phyloP scores from a whole-genome alignment of 78 protist genomes.

The Emiliania huxleyi region DNA sequence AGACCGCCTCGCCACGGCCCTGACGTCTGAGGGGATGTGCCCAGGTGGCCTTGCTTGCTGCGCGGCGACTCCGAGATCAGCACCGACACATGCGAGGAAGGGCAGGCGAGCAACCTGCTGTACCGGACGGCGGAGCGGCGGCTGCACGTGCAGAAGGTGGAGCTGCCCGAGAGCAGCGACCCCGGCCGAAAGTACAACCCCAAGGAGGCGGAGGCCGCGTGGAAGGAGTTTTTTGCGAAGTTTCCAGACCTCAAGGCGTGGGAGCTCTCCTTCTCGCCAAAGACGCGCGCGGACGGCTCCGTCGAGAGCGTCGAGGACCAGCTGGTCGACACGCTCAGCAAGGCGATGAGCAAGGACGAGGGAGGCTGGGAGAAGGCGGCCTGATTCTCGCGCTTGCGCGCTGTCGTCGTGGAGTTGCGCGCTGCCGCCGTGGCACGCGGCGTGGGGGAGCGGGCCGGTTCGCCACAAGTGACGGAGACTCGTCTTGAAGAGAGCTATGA shows the following conservation, averaged over 20 bases:
- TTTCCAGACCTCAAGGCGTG: background rate
- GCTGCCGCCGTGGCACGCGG: no score
- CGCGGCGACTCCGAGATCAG: background rate
- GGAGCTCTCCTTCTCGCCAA: background rate
- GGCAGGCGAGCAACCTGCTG: background rate
- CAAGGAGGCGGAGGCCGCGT: background rate
- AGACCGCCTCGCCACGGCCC: no score
- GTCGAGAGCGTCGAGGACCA: background rate
- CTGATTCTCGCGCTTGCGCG: no score
- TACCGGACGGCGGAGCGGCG: background rate
- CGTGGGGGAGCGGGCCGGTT: no score
- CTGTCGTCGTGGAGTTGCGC: no score
- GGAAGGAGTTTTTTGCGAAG: background rate
- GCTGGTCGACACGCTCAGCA: background rate
- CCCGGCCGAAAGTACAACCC: background rate
- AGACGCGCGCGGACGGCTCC: background rate
- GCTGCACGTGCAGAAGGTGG: background rate
- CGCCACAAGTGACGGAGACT: no score
- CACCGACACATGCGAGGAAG: background rate
- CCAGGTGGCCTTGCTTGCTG: background rate
- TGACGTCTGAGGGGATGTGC: background rate
- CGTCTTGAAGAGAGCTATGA: no score
- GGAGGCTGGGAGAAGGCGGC: background rate
- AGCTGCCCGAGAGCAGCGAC: background rate
- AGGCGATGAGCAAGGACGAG: background rate